Evolutionary conservation across 225 moss, liverwort and hornwort genomes (phyloP).

Genomic region (Takakia lepidozioides): DNA sequence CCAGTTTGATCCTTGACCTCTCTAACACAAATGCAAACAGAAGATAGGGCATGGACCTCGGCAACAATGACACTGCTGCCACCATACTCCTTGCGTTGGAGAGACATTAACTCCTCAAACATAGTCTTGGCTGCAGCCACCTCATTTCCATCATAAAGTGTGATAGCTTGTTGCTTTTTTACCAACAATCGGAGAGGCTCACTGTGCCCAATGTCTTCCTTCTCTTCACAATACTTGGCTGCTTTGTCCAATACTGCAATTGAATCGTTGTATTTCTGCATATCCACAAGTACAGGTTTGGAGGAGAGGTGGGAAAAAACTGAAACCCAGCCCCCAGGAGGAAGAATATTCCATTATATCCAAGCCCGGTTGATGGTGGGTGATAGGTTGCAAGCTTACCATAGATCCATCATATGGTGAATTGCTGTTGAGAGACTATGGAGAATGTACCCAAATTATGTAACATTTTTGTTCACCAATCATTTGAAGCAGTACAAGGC

Average conservation of each 20-base stretch:
- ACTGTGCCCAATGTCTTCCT: slow-evolving; percentile 26
- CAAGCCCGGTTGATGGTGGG: too few species aligned
- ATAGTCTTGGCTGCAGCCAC: slow-evolving; percentile 36
- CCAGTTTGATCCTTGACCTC: too few species aligned
- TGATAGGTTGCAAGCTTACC: too few species aligned
- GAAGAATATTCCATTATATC: not conserved
- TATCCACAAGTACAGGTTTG: too few species aligned
- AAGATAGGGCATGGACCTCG: slow-evolving; percentile 58
- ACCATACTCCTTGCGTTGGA: slow-evolving; percentile 68
- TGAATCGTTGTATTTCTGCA: slow-evolving; percentile 57
- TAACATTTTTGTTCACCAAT: too few species aligned
- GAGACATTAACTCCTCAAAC: slow-evolving; percentile 63
- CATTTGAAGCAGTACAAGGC: too few species aligned
- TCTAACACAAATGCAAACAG: too few species aligned
- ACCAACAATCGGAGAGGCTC: slow-evolving; percentile 57
- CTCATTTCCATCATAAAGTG: slow-evolving; percentile 51
- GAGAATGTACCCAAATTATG: too few species aligned
- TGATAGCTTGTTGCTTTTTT: slow-evolving; percentile 73
- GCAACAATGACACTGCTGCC: slow-evolving; percentile 66
- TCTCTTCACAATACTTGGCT: slow-evolving; percentile 26
- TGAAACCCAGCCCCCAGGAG: too few species aligned
- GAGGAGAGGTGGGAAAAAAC: too few species aligned
- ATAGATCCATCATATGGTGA: too few species aligned
- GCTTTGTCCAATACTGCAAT: slow-evolving; percentile 50
- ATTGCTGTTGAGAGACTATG: too few species aligned